These are phyloP conservation scores for Colletotrichum incanum DNA, from an alignment of 2,329 filamentous ascomycete genomes.

Conservation along the genomic window DNA sequence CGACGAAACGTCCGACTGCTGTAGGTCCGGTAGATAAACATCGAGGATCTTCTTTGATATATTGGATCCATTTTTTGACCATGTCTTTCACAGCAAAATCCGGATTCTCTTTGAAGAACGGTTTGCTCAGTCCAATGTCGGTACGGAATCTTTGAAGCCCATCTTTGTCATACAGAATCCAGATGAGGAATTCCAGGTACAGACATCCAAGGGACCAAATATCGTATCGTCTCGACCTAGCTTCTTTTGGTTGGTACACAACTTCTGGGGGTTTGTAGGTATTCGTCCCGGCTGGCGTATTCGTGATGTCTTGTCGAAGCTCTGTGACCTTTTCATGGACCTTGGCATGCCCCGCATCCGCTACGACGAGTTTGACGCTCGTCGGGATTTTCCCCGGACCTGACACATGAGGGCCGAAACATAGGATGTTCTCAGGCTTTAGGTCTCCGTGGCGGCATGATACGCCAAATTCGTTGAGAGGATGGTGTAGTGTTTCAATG, in stretches of 20 bases:
- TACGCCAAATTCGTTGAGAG: background rate
- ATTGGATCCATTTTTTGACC: background rate
- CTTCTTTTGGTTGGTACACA: background rate
- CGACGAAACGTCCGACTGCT: background rate
- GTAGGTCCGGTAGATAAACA: background rate
- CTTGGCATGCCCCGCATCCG: background rate
- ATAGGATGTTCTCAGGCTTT: conserved; percentile 2
- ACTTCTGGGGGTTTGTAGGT: background rate
- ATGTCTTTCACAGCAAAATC: background rate
- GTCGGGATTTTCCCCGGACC: background rate
- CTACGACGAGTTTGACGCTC: background rate
- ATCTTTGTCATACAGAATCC: background rate
- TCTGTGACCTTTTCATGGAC: conserved; percentile 1
- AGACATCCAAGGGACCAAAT: conserved; percentile 1
- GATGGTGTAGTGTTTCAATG: background rate
- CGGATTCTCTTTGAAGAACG: background rate
- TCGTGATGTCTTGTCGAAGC: background rate
- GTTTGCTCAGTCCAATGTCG: background rate
- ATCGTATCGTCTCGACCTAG: background rate
- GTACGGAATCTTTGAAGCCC: background rate
- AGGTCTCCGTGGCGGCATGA: conserved; percentile 6
- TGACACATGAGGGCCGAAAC: background rate
- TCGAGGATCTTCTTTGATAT: conserved; percentile 3
- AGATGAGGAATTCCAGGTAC: background rate
- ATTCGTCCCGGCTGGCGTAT: background rate